Conservation (phyloP, 768 basidiomycete genomes). For the Tulasnella sp. region DNA sequence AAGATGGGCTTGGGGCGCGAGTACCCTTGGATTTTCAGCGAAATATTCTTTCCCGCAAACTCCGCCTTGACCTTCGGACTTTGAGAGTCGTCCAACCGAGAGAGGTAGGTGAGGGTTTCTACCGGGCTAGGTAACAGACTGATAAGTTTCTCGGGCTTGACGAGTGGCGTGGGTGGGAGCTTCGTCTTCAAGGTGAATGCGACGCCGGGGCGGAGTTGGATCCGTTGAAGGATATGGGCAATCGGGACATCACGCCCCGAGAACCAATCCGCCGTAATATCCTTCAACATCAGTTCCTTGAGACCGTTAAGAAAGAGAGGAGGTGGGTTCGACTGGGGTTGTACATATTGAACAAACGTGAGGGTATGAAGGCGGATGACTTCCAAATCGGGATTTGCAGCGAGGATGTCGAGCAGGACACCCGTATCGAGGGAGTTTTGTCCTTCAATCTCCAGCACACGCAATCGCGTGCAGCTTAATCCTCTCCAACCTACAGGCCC, state of each 20-base stretch:
- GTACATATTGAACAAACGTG: background rate
- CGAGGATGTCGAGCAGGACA: background rate
- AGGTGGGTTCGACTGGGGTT: background rate
- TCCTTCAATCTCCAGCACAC: background rate
- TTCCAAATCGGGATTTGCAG: background rate
- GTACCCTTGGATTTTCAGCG: too few species aligned
- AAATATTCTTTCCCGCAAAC: too few species aligned
- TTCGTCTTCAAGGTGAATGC: background rate
- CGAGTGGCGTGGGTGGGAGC: background rate
- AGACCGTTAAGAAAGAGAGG: background rate
- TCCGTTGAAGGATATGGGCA: background rate
- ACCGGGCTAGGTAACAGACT: background rate
- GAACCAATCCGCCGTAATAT: background rate
- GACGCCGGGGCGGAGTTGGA: background rate
- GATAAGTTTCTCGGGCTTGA: background rate
- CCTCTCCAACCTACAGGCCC: background rate
- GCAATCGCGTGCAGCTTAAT: background rate
- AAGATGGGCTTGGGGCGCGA: too few species aligned
- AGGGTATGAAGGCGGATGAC: background rate
- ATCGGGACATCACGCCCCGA: background rate
- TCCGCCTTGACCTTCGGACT: too few species aligned
- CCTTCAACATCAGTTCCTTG: background rate
- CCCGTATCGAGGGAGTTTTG: background rate
- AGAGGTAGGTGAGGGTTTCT: background rate
- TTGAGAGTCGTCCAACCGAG: background rate